Percentiles rank a stretch among this genome's conserved stretches.
These are phyloP conservation scores for Aotearoamyces nothofagi DNA, from an alignment of 2,329 filamentous ascomycete species.

Conservation along the genomic window DNA sequence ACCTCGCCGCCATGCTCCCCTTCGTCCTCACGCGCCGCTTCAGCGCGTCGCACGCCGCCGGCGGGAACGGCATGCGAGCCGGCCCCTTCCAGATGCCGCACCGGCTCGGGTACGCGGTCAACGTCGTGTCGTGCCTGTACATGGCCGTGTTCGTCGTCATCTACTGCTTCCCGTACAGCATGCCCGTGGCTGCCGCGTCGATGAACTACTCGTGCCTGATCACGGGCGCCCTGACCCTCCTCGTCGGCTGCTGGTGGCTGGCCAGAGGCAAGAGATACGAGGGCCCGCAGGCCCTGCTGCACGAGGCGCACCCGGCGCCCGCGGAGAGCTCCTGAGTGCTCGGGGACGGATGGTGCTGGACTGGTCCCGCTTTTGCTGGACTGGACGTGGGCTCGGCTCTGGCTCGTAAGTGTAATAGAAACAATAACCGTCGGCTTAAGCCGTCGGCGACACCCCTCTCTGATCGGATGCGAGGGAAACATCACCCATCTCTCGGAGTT, in stretches of 20 bases:
- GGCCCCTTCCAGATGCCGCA: conserved; percentile 41
- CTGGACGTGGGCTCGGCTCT: too few species aligned
- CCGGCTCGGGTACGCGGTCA: conserved; percentile 29
- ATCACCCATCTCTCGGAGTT: too few species aligned
- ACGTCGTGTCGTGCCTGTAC: conserved; percentile 33
- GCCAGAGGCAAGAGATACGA: neutral
- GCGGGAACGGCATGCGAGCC: conserved; percentile 22
- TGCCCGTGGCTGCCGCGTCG: conserved; percentile 25
- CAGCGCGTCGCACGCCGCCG: conserved; percentile 5
- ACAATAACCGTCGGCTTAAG: too few species aligned
- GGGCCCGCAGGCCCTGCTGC: conserved; percentile 1
- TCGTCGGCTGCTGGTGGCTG: conserved; percentile 22
- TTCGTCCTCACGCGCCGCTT: conserved; percentile 28
- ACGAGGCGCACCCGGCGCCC: too few species aligned
- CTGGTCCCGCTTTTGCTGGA: too few species aligned
- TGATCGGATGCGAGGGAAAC: too few species aligned
- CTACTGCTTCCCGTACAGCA: conserved; percentile 37
- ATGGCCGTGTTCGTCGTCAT: conserved; percentile 43
- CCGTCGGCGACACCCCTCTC: too few species aligned
- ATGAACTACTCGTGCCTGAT: conserved; percentile 36
- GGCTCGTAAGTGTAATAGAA: too few species aligned
- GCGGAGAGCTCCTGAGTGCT: too few species aligned
- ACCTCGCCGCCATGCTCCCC: conserved; percentile 43
- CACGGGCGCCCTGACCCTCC: conserved; percentile 22
- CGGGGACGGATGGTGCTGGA: too few species aligned